Base-by-base conservation (phyloP, 2,329 filamentous ascomycete species). In the Rhinocladiella mackenziei region DNA sequence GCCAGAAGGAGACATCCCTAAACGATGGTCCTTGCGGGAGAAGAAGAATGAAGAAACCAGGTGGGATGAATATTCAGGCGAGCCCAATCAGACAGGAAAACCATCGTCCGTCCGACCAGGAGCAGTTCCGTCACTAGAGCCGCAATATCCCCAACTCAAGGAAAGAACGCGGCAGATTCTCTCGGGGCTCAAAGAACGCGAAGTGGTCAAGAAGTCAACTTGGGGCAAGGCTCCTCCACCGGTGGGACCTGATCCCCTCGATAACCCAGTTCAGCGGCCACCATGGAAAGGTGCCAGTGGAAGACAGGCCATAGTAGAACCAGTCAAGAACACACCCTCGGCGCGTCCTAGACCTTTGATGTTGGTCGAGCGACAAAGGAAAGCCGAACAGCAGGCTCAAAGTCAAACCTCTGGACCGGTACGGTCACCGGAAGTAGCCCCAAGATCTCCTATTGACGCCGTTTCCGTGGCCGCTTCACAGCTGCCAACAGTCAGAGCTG, bases 271-370 rank as follows among this genome's bases (percentile, higher is more conserved):
- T 28, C 45, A 59, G 32, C 64, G 64, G 31, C 66, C 70, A 40
- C 69, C 80, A 45, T 89, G 85, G 85, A 82, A 81, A 56, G 84
- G 84, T 13, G 79, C 80, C 26, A 87, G 81, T 60, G 85, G 85
- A 19, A 77, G 84, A 53, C 74, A 74, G 30, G 70, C 76, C 25
- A 71, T 86, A 43, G 75, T 85, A 23, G 73, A 75, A 32, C 80
- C 83, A 3, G 74, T 86, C 26, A 74, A 71, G 58, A 82, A 86
- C 59, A 77, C 78, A 25, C 68, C 67, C 30, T 66, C 70, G 46
- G 75, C 75, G 11, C 68, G 67, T 52, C 48, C 39, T 41, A 54
- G 41, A 32, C 55, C 52, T 39, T 39, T 54, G 54, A 57, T 48
- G 58, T 54, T 60, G 58, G 54, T 43, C 51, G 30, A 53, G 57